phyloP scores from a whole-genome alignment of 495 filamentous ascomycete species.

The Hypoxylon lienhwacheense region DNA sequence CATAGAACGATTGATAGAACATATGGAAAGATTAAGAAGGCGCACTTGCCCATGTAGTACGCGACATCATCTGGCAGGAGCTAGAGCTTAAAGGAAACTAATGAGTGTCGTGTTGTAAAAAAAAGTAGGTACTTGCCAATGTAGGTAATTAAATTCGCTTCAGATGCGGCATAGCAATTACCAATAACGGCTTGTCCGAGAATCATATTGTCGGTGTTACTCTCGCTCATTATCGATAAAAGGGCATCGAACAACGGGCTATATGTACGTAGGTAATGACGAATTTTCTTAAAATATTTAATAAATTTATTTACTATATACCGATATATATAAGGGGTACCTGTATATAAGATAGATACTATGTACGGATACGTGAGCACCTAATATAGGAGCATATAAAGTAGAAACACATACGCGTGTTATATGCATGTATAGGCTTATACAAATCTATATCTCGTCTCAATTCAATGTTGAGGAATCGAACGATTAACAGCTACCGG shows the following conservation, averaged over 20 bases:
- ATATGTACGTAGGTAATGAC: no score
- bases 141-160: no score
- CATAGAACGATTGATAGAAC: slow-evolving; percentile 49
- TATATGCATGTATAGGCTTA: no score
- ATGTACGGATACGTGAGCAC: not conserved
- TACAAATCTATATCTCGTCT: not conserved
- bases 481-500: not conserved
- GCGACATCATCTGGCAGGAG: slow-evolving; percentile 30
- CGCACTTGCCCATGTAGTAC: slow-evolving; percentile 21
- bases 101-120: slow-evolving; percentile 22
- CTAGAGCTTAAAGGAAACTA: not conserved
- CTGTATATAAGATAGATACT: not conserved
- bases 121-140: slow-evolving; percentile 8
- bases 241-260: no score
- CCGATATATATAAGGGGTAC: not conserved
- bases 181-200: slow-evolving; percentile 17
- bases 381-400: no score
- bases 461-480: not conserved
- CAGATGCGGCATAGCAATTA: no score
- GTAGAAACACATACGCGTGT: no score
- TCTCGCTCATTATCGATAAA: no score
- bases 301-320: no score
- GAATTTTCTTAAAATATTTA: no score
- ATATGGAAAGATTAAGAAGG: slow-evolving; percentile 39
- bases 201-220: slow-evolving; percentile 19